Percentiles rank a stretch among this genome's conserved stretches.
These are phyloP conservation scores for Plasmodium inui DNA, from an alignment of 169 alveolate genomes.

Conservation along the genomic window DNA sequence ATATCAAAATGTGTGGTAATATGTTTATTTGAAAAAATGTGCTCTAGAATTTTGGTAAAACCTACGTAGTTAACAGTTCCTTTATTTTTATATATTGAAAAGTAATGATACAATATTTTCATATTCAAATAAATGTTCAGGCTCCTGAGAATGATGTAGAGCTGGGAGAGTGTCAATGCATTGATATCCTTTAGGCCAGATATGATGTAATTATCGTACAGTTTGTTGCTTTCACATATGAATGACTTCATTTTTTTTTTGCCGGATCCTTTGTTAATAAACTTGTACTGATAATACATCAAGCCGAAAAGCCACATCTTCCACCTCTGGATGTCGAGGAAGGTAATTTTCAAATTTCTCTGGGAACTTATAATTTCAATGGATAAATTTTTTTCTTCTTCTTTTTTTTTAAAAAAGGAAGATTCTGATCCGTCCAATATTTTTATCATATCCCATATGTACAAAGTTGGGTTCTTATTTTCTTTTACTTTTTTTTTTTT, in stretches of 20 bases:
- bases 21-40: slow-evolving; percentile 71
- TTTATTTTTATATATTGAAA: slow-evolving; percentile 75
- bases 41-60: slow-evolving; percentile 74
- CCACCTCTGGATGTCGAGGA: slow-evolving; percentile 76
- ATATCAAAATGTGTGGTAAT: slow-evolving; percentile 49
- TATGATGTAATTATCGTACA: slow-evolving; percentile 70
- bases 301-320: slow-evolving; percentile 76
- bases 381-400: slow-evolving; percentile 72
- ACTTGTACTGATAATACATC: slow-evolving; percentile 72
- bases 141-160: slow-evolving; percentile 70
- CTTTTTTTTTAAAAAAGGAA: slow-evolving; percentile 73
- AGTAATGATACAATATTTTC: slow-evolving; percentile 73
- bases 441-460: slow-evolving; percentile 74
- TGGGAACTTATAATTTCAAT: slow-evolving; percentile 69
- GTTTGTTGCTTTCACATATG: slow-evolving; percentile 57
- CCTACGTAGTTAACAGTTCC: slow-evolving; percentile 67
- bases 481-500: slow-evolving; percentile 67
- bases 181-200: slow-evolving; percentile 74
- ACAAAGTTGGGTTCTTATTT: slow-evolving; percentile 64
- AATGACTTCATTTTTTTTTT: slow-evolving; percentile 40
- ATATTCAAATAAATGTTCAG: slow-evolving; percentile 71
- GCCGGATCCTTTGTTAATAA: slow-evolving; percentile 63
- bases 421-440: slow-evolving; percentile 76
- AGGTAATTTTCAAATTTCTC: slow-evolving; percentile 47
- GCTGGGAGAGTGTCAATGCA: slow-evolving; percentile 65